These are phyloP conservation scores for Cryomyces minteri DNA, from an alignment of 495 filamentous ascomycete species.

Conservation along the genomic window DNA sequence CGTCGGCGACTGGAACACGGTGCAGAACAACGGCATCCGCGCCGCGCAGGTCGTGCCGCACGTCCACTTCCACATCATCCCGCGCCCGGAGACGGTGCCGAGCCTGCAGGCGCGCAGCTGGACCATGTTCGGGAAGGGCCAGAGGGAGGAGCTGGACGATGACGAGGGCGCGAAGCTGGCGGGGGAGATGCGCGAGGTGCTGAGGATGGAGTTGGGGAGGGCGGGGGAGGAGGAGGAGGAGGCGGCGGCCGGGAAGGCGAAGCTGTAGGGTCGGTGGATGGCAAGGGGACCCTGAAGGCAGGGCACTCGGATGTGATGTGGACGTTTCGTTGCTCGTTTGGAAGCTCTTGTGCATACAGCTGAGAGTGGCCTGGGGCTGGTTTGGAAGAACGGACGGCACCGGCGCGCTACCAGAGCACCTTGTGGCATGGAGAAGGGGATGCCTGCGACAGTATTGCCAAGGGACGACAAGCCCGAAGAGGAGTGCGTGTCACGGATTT, in stretches of 20 bases:
- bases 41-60: slow-evolving; percentile 86
- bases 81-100: slow-evolving; percentile 31
- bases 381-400: too few species aligned
- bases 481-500: too few species aligned
- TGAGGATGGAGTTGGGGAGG: slow-evolving; percentile 36
- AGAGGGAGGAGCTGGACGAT: slow-evolving; percentile 70
- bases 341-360: too few species aligned
- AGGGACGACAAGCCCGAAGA: too few species aligned
- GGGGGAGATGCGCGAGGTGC: slow-evolving; percentile 35
- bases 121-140: slow-evolving; percentile 68
- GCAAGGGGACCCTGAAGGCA: too few species aligned
- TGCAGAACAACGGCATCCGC: slow-evolving; percentile 81
- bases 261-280: too few species aligned
- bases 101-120: slow-evolving; percentile 43
- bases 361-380: too few species aligned
- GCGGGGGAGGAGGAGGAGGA: slow-evolving; percentile 23
- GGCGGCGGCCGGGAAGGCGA: slow-evolving; percentile 21
- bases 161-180: slow-evolving; percentile 55
- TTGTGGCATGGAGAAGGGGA: too few species aligned
- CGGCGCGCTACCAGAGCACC: too few species aligned
- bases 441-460: too few species aligned
- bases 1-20: slow-evolving; percentile 71
- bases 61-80: slow-evolving; percentile 86
- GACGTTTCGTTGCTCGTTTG: too few species aligned
- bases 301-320: too few species aligned